phyloP scores from a whole-genome alignment of 495 filamentous ascomycete species.

The Hypoxylon fuscum region DNA sequence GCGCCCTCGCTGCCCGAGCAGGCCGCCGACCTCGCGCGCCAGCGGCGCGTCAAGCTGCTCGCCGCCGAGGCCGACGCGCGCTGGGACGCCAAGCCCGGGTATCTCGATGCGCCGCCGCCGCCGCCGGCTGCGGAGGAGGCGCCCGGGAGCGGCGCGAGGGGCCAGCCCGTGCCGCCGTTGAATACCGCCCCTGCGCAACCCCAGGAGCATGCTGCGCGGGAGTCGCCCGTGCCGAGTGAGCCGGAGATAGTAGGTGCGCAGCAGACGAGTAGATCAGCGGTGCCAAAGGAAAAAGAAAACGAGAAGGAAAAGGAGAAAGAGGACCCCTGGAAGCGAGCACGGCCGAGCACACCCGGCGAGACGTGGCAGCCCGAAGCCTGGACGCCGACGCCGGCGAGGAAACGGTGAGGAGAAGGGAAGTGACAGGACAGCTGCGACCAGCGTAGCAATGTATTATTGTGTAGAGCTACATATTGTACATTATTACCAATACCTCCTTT shows the following conservation, averaged over 20 bases:
- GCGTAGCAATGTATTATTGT: conserved; percentile 21
- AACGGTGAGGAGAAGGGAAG: conserved; percentile 41
- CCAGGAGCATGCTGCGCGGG: conserved; percentile 23
- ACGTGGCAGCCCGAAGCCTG: conserved; percentile 82
- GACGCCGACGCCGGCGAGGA: conserved; percentile 59
- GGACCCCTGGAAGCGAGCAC: conserved; percentile 70
- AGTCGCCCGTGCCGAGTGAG: conserved; percentile 39
- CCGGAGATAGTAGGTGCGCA: conserved; percentile 34
- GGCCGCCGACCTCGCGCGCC: conserved; percentile 70
- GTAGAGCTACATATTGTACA: conserved; percentile 22
- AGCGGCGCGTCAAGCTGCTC: conserved; percentile 73
- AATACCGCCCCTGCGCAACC: conserved; percentile 12
- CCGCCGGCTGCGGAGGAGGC: too few relatives aligned
- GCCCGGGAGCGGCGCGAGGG: conserved; percentile 2
- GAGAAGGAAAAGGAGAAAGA: conserved; percentile 47
- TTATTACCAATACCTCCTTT: conserved; percentile 11
- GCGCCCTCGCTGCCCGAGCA: conserved; percentile 83
- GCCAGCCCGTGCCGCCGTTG: conserved; percentile 27
- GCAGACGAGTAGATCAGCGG: conserved; percentile 13
- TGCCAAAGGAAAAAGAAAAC: too few relatives aligned
- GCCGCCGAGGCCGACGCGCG: conserved; percentile 83
- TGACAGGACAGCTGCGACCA: not conserved
- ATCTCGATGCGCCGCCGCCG: conserved; percentile 43
- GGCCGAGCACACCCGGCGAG: conserved; percentile 65
- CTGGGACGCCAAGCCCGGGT: conserved; percentile 78